Evolutionary conservation across 768 basidiomycete species (phyloP).

Genomic region (Naganishia vishniacii): DNA sequence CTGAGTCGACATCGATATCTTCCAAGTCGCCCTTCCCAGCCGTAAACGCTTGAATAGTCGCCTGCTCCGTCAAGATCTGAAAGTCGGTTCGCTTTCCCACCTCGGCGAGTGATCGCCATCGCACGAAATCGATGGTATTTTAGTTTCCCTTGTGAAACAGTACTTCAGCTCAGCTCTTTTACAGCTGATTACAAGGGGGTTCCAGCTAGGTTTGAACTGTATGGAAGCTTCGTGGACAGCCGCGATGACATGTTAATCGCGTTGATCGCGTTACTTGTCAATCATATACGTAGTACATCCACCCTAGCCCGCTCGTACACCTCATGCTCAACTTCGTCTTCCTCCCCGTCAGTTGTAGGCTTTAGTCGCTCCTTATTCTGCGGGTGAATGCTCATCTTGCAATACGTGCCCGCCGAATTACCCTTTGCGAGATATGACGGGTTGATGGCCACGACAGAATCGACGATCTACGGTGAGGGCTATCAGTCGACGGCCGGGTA

Average conservation of each 20-base stretch:
- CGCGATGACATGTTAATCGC: too few species aligned
- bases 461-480: constrained; percentile 58
- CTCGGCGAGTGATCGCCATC: constrained; percentile 28
- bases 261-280: neutral
- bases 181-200: too few species aligned
- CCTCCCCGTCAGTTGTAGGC: constrained; percentile 30
- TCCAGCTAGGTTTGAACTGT: too few species aligned
- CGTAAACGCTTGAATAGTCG: constrained; percentile 24
- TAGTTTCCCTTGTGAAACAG: too few species aligned
- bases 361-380: constrained; percentile 37
- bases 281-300: constrained; percentile 50
- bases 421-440: constrained; percentile 62
- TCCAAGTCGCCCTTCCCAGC: constrained; percentile 21
- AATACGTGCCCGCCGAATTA: constrained; percentile 50
- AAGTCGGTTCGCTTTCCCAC: constrained; percentile 24
- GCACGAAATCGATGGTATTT: too few species aligned
- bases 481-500: neutral
- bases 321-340: constrained; percentile 42
- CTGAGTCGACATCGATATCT: constrained; percentile 28
- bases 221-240: too few species aligned
- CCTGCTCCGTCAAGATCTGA: constrained; percentile 27
- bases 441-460: constrained; percentile 73
- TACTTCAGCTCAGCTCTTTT: too few species aligned
- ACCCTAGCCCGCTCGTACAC: constrained; percentile 50
- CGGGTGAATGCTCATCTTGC: constrained; percentile 50